These are phyloP conservation scores for Neckera pumila DNA, from an alignment of 225 moss, liverwort and hornwort species.

Conservation along the genomic window DNA sequence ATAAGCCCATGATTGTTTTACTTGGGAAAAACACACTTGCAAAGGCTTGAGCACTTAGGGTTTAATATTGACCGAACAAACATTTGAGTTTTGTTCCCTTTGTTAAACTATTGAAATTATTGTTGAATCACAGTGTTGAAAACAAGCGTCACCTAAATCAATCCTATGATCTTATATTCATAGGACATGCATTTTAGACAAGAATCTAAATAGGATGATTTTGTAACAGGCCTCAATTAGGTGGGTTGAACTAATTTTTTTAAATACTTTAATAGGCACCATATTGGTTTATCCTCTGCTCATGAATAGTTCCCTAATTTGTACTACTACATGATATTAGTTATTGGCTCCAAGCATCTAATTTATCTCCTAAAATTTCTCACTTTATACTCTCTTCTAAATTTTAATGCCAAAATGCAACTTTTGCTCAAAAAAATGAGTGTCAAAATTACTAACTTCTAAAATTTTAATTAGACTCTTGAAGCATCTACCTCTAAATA, in stretches of 20 bases:
- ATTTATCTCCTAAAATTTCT: background rate
- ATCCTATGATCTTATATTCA: background rate
- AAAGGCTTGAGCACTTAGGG: too few relatives aligned
- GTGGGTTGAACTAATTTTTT: background rate
- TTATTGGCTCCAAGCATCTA: background rate
- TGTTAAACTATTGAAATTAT: fast-evolving
- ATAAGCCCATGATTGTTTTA: too few relatives aligned
- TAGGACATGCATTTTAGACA: background rate
- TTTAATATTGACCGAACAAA: background rate
- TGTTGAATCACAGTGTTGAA: background rate
- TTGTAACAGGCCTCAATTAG: background rate
- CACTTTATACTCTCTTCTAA: fast-evolving
- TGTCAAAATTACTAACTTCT: background rate
- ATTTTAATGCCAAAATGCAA: background rate
- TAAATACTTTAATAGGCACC: background rate
- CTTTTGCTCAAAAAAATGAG: background rate
- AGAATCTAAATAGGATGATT: background rate
- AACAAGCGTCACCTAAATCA: fast-evolving
- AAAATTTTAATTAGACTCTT: background rate
- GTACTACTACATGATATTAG: background rate
- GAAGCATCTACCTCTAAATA: background rate
- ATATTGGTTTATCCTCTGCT: fast-evolving
- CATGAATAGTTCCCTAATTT: fast-evolving
- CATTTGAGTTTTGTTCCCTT: background rate
- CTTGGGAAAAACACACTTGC: too few relatives aligned